Evolutionary conservation across 352 stramenopile species (phyloP), one percentile per base, ranked within the genome.

Genomic region (Phytopythium ostracodes): DNA sequence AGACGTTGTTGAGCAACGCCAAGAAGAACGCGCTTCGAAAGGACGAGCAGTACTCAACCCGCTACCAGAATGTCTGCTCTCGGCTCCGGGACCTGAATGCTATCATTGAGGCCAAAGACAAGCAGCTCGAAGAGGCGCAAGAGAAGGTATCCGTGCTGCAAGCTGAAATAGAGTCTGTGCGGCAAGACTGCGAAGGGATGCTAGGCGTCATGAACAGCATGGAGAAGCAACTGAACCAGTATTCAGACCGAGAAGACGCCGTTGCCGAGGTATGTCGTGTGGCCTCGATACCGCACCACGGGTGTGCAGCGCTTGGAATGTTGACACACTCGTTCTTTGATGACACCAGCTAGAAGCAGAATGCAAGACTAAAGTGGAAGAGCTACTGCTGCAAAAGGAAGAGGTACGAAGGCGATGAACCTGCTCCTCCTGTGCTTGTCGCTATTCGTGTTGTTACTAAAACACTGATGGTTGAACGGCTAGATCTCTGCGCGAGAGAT

Each of bases 191-290:
- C 25, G 85, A 94, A 67, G 85, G 83, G 8, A 94, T 94, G 81
- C 54, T 94, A 4, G 76, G 78, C n/a, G 85, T 94, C 33, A 77
- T 94, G 50, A 89, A 75, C 24, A 81, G 71, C 22, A 94, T 94
- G 85, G 85, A 94, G 58, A 92, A 91, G 38, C 85, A 92, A 58
- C 60, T 94, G 24, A 88, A 73, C 25, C 81, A 92, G 54, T 94
- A 92, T 52, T 88, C 75, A 33, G 62, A 79, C 10, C 68, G 85
- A 18, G 85, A 94, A 63, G 83, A 92, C 24, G 80, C 81, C 17
- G 83, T 94, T 0, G 63, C 81, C 17, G 81, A 91, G 73, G 84
- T 91, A 59, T 29, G 59, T 33, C 29, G 11, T 6, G 9, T 12
- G 1, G 11, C 9, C 24, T 4, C 5, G 8, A 27, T 31, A 29